Base-by-base conservation (phyloP, 352 stramenopile genomes). In the Phytopythium litorale region DNA sequence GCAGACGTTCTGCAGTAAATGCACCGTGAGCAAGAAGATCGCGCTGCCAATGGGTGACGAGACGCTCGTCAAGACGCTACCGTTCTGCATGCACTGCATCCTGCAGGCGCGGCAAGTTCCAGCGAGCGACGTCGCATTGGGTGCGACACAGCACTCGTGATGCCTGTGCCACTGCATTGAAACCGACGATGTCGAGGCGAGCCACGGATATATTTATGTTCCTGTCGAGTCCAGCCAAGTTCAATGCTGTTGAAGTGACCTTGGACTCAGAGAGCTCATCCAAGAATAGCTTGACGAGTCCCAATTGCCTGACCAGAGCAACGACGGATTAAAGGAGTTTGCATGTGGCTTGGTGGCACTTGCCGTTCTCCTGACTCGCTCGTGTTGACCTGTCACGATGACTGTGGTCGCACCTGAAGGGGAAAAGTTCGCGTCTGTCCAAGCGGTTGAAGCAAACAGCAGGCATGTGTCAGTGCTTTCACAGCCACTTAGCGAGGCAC, bases 11-110 rank as follows among this genome's bases (percentile, higher is more conserved):
- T 81, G 73, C 51, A 64, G 71, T 40, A 78, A 75, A 49, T 81
- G 73, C 55, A 76, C 70, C 0, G 71, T 81, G 32, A 70, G 68
- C 60, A 81, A 78, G 64, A 78, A 75, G 51, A 76, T 81, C 49
- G 71, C 62, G 28, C 60, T 78, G 32, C 61, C 62, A n/a, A 70
- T 76, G 13, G 71, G 70, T 9, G 70, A 43, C 32, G 70, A 78
- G 7, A 68, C 69, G 33, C 63, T 81, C 45, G 58, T 70, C 43
- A 76, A 78, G 58, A 64, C 56, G 7, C 65, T 78, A 64, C 62
- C 76, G 12, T 81, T 81, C 53, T 81, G 73, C 60, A 65, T 81
- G 13, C 65, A 81, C 45, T 81, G 73, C 55, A 60, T 81, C 4
- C 43, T 78, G 19, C 68, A 81, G 30, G 73, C 70, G 6, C 78